A percentile compares a stretch with the other conserved stretches of the same genome.
These are phyloP conservation scores for Venturia oleaginea DNA, from an alignment of 2,329 filamentous ascomycete genomes.

Conservation along the genomic window DNA sequence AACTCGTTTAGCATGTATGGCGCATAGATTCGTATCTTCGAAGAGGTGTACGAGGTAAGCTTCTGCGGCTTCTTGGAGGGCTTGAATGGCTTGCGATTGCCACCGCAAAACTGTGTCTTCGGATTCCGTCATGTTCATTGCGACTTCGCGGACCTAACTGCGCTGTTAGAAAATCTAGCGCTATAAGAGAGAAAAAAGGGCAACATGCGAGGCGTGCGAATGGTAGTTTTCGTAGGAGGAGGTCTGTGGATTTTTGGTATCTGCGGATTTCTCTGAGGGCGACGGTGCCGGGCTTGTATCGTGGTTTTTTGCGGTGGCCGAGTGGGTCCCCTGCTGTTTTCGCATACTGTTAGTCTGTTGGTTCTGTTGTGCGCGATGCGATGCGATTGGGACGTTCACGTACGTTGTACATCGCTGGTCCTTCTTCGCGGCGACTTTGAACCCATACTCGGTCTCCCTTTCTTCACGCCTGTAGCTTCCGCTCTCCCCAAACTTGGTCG, in stretches of 20 bases:
- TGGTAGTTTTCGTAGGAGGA: constrained; percentile 92
- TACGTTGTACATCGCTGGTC: constrained; percentile 3
- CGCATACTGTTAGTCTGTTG: not conserved
- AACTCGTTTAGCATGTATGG: constrained; percentile 98
- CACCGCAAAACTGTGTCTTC: constrained; percentile 65
- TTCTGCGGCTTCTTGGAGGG: constrained; percentile 96
- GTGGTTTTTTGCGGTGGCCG: constrained; percentile 22
- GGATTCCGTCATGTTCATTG: constrained; percentile 81
- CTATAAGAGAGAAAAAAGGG: not conserved
- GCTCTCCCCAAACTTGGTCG: constrained; percentile 1
- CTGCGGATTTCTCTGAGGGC: constrained; percentile 97
- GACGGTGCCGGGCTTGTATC: constrained; percentile 61
- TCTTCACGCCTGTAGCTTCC: not conserved
- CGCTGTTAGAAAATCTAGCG: not conserved
- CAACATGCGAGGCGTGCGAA: constrained; percentile 76
- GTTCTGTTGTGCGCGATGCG: not conserved
- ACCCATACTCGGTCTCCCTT: constrained; percentile 6
- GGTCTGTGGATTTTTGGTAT: constrained; percentile 96
- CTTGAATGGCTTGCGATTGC: constrained; percentile 96
- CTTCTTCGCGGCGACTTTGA: constrained; percentile 9
- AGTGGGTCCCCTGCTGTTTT: constrained; percentile 24
- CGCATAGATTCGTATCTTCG: constrained; percentile 96
- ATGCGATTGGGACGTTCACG: not conserved
- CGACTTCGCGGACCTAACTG: constrained; percentile 70
- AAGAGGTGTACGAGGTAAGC: constrained; percentile 97